These are phyloP conservation scores for Boletus semigastroideus DNA, from an alignment of 1,284 basidiomycete species.

Conservation along the genomic window DNA sequence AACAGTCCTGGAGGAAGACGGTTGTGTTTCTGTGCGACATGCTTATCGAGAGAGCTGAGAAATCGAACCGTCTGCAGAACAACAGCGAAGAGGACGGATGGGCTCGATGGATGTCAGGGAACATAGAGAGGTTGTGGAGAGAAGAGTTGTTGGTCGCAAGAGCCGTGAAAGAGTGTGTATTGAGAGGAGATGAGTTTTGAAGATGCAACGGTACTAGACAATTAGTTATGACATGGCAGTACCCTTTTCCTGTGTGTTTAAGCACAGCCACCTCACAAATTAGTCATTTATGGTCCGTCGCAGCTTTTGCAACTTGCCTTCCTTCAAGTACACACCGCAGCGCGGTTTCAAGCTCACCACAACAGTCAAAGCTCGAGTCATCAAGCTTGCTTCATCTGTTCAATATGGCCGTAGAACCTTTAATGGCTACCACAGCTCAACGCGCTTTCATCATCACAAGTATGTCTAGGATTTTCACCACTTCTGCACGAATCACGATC, in stretches of 20 bases:
- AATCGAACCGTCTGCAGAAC: not conserved
- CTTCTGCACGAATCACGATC: conserved; percentile 12
- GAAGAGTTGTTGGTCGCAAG: conserved; percentile 56
- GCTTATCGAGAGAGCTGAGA: conserved; percentile 35
- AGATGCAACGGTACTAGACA: not conserved
- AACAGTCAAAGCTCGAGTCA: conserved; percentile 10
- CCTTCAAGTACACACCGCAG: not conserved
- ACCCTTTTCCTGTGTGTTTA: too few species aligned
- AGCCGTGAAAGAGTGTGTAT: conserved; percentile 45
- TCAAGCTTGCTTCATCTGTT: conserved; percentile 14
- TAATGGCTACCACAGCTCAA: conserved; percentile 66
- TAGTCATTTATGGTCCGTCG: too few species aligned
- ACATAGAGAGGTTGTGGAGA: conserved; percentile 38
- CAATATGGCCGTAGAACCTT: conserved; percentile 63
- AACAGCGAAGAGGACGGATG: conserved; percentile 17
- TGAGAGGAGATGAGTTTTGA: conserved; percentile 38
- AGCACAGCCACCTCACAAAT: conserved; percentile 16
- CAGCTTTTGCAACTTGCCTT: not conserved
- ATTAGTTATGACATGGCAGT: too few species aligned
- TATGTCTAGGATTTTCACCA: conserved; percentile 34
- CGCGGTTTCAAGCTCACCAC: conserved; percentile 3
- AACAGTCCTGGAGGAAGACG: conserved; percentile 38
- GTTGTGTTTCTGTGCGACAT: conserved; percentile 39
- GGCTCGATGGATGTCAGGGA: conserved; percentile 35
- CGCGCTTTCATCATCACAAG: conserved; percentile 64